Conservation (phyloP, 2,329 filamentous ascomycete genomes). For the Nigrospora sphaerica region DNA sequence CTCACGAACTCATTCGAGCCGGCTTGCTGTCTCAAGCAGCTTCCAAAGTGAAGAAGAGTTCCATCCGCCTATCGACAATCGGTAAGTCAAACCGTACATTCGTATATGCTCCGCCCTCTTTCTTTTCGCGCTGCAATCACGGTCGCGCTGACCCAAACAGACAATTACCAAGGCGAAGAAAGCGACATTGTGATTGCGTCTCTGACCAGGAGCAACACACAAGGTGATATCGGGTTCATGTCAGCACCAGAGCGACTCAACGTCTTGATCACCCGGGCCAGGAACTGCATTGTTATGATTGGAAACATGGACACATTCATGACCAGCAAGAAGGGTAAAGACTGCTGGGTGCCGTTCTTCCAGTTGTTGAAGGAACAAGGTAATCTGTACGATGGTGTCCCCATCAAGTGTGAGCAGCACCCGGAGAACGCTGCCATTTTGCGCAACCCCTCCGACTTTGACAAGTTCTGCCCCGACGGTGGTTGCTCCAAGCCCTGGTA, state of each 20-base stretch:
- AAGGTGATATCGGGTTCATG: conserved; percentile 66
- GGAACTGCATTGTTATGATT: conserved; percentile 59
- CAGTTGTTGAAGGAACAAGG: conserved; percentile 41
- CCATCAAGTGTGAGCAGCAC: conserved; percentile 54
- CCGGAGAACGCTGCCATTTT: conserved; percentile 40
- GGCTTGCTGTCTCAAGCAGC: conserved; percentile 51
- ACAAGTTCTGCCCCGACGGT: conserved; percentile 57
- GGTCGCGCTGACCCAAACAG: conserved; percentile 26
- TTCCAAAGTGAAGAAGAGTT: conserved; percentile 41
- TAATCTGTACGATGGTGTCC: conserved; percentile 53
- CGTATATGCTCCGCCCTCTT: neutral
- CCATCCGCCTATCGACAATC: conserved; percentile 60
- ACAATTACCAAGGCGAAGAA: conserved; percentile 76
- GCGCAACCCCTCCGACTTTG: conserved; percentile 48
- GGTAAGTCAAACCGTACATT: conserved; percentile 34
- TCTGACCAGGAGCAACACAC: conserved; percentile 58
- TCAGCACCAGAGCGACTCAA: conserved; percentile 58
- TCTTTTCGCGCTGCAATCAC: neutral
- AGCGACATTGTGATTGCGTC: conserved; percentile 64
- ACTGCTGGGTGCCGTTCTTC: conserved; percentile 53
- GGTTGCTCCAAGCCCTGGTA: conserved; percentile 61
- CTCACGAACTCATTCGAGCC: conserved; percentile 52
- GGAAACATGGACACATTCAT: conserved; percentile 64
- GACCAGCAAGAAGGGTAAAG: conserved; percentile 46
- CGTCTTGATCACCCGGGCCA: conserved; percentile 61